Base-by-base conservation (phyloP, 106 monocot species). In the Dioscorea zingiberensis region DNA sequence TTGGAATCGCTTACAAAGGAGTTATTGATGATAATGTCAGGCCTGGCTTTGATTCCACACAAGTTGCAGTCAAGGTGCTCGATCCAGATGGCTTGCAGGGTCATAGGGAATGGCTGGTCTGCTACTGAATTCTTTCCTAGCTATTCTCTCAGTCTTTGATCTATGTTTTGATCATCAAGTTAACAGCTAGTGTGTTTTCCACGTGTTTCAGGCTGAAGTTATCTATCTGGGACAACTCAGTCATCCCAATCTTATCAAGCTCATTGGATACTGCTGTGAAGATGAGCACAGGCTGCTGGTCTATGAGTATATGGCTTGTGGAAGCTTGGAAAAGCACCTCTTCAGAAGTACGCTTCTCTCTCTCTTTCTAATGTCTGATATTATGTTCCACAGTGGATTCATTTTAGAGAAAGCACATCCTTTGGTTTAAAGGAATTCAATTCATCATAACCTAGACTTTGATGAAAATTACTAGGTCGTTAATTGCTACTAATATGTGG, bases 1-100 rank as follows among this genome's bases (percentile, higher is more conserved):
- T 94, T 70, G 94, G 94, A 17, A 63, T 87, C 30, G 94, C 90
- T 17, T 94, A 87, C 54, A 94, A 80, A 72, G 94, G 94, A 38
- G 69, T 79, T 28, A 77, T 94, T 27, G 87, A 94, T 69, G 87
- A 84, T 54, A 76, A 71, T 44, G 62, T 94, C 24, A 84, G 87
- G 63, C 73, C 84, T 27, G 90, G 80, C 51, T 84, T 91, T 19
- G 30, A 68, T 24, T 68, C 71, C 25, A 87, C 78, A 18, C 70
- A 83, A 48, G 94, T 94, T 62, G 93, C 93, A 4, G 85, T 93
- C 25, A 93, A 93, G 70, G 77, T 77, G 63, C 80, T 93, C 27
- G 85, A 88, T 64, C 82, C 69, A 56, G 83, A 85, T 48, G 83
- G 93, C 4, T 60, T 75, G 47, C 93, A 93, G 55, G 93, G 93